Percentiles rank a stretch among this genome's conserved stretches.
Evolutionary conservation across 768 basidiomycete species (phyloP).

Genomic region (Pulveroboletus sp.): DNA sequence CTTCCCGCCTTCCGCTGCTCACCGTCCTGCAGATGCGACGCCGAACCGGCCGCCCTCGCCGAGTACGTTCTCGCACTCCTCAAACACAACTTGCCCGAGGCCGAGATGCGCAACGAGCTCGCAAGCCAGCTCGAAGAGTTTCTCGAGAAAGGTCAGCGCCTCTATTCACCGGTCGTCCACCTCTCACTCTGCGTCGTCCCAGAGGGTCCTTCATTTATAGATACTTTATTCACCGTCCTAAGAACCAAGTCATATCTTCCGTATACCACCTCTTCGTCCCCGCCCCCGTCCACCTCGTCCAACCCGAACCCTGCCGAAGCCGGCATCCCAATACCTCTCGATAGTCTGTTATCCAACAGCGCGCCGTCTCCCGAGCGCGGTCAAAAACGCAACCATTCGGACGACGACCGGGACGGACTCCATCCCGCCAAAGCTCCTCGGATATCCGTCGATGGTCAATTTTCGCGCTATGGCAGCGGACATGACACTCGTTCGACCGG

Average conservation of each 20-base stretch:
- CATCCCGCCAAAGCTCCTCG: slow-evolving; percentile 70
- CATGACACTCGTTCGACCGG: slow-evolving; percentile 38
- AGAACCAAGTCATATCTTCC: slow-evolving; percentile 84
- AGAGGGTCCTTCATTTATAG: slow-evolving; percentile 76
- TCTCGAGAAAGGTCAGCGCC: slow-evolving; percentile 73
- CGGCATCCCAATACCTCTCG: slow-evolving; percentile 80
- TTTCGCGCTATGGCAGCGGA: slow-evolving; percentile 56
- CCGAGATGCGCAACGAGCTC: slow-evolving; percentile 79
- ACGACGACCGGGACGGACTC: slow-evolving; percentile 57
- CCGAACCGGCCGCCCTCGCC: slow-evolving; percentile 88
- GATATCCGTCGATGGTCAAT: slow-evolving; percentile 58
- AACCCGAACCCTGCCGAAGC: slow-evolving; percentile 43
- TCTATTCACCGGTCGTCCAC: not conserved
- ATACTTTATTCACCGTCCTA: slow-evolving; percentile 80
- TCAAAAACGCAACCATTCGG: slow-evolving; percentile 62
- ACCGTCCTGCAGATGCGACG: slow-evolving; percentile 70
- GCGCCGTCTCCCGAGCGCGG: slow-evolving; percentile 47
- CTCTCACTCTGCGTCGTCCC: slow-evolving; percentile 18
- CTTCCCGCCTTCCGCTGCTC: not conserved
- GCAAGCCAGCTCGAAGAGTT: slow-evolving; percentile 82
- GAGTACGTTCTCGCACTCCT: slow-evolving; percentile 93
- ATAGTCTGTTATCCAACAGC: slow-evolving; percentile 50
- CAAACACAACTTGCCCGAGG: slow-evolving; percentile 82
- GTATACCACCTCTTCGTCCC: slow-evolving; percentile 49
- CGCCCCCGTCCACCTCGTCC: slow-evolving; percentile 30